Conservation (phyloP, 1,284 basidiomycete genomes). For the Coniophora puteana region DNA sequence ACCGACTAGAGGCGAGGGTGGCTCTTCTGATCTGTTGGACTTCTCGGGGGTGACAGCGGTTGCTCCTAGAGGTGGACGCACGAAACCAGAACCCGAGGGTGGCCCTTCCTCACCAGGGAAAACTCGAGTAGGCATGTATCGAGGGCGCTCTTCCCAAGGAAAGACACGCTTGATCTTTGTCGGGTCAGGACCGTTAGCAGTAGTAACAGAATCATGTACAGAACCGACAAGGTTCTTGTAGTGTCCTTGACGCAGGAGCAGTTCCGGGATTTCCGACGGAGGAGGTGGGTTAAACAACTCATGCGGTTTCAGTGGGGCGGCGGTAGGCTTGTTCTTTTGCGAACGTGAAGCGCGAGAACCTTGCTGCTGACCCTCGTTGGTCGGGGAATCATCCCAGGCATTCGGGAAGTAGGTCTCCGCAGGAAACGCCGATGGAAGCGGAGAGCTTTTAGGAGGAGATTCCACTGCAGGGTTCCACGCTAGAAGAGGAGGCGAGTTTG, state of each 20-base stretch:
- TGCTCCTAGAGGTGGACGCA: conserved; percentile 26
- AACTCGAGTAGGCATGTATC: conserved; percentile 62
- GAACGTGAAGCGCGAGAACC: conserved; percentile 17
- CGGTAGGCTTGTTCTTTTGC: conserved; percentile 24
- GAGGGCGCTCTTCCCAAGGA: conserved; percentile 84
- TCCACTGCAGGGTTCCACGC: conserved; percentile 68
- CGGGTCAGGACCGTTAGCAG: conserved; percentile 53
- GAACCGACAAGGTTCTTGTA: conserved; percentile 59
- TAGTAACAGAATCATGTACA: conserved; percentile 20
- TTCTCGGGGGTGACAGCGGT: conserved; percentile 27
- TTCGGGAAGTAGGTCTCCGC: conserved; percentile 70
- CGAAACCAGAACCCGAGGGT: conserved; percentile 43
- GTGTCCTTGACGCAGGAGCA: conserved; percentile 56
- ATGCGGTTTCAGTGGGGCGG: conserved; percentile 24
- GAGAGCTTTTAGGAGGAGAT: conserved; percentile 63
- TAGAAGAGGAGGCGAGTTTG: conserved; percentile 60
- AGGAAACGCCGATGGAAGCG: conserved; percentile 53
- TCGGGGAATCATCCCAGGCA: conserved; percentile 58
- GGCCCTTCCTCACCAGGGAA: conserved; percentile 73
- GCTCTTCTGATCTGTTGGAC: conserved; percentile 12
- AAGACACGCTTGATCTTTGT: conserved; percentile 80
- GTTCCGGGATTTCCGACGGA: conserved; percentile 54
- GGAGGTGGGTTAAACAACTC: conserved; percentile 62
- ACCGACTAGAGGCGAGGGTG: conserved; percentile 33
- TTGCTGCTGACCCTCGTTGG: conserved; percentile 14